Base-by-base conservation (phyloP, 2,329 filamentous ascomycete species). In the Xylariales sp. region DNA sequence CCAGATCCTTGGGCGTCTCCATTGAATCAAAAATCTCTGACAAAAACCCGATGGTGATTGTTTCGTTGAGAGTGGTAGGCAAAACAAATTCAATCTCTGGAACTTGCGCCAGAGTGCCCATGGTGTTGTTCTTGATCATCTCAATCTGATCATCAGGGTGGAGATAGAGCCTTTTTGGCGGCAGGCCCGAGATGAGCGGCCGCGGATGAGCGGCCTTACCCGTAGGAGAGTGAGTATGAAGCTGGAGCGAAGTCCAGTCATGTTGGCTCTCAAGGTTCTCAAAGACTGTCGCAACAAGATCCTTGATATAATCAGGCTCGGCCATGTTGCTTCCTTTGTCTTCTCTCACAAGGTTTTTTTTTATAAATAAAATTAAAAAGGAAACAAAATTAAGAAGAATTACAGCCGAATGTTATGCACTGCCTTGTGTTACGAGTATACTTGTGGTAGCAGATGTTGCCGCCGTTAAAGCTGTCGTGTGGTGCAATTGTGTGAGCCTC, bases 111-210 rank as follows among this genome's bases (percentile, higher is more conserved):
- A 69, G 68, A 2, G 64, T 64, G 11, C 65, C 60, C 46, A 70
- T 69, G 47, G 70, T 68, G 46, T 80, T 77, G 20, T 72, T 69
- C 48, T 82, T 81, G 39, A 90, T 69, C 39, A 85, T 73, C 46
- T 78, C 80, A 47, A 87, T 80, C 62, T 91, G 87, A 62, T 90
- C 86, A 57, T 93, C 87, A 2, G 87, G 86, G 54, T 93, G 85
- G 36, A 86, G 69, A 60, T 93, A 91, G 29, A 89, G 70, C 31
- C 82, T 76, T 30, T 76, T 73, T 1, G 86, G 85, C 2, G 87
- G 85, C 4, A 90, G 63, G 18, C 87, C 87, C 16, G 78, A 82
- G 40, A 93, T 70, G 37, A 91, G 59, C 5, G 81, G 78, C 15
- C 85, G 74, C 2, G 74, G 65, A 8, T 79, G 68, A 28, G 59